Conservation (phyloP, 2,329 filamentous ascomycete species). For the Ciborinia camelliae region DNA sequence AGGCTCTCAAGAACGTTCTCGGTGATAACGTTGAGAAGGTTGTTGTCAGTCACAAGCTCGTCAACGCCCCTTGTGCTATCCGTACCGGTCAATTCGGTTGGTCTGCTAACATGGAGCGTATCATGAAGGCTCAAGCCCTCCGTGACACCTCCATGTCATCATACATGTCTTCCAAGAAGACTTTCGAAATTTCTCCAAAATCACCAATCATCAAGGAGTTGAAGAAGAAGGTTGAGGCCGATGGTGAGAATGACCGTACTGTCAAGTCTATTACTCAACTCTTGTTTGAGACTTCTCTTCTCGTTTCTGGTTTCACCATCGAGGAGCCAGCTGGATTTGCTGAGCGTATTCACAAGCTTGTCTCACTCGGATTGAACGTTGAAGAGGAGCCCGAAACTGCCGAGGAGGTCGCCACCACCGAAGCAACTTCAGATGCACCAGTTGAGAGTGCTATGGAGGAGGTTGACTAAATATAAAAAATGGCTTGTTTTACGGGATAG, state of each 20-base stretch:
- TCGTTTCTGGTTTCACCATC: constrained; percentile 99
- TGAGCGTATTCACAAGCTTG: constrained; percentile 99
- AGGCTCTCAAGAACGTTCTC: constrained; percentile 98
- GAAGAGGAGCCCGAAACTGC: constrained; percentile 84
- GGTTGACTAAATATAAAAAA: constrained; percentile 72
- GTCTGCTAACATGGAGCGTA: constrained; percentile 99
- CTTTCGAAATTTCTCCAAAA: constrained; percentile 99
- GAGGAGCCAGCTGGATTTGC: constrained; percentile 97
- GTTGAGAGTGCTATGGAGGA: constrained; percentile 94
- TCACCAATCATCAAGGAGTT: constrained; percentile 97
- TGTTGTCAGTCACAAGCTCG: constrained; percentile 96
- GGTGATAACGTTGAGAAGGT: constrained; percentile 99
- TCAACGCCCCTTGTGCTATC: constrained; percentile 93
- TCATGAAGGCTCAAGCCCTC: constrained; percentile 99
- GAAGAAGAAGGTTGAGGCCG: constrained; percentile 97
- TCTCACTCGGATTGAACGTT: constrained; percentile 95
- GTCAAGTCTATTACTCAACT: constrained; percentile 99
- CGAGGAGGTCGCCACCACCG: constrained; percentile 58
- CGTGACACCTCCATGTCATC: constrained; percentile 99
- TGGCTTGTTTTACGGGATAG: constrained; percentile 26
- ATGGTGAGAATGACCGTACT: constrained; percentile 97
- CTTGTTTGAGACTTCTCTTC: constrained; percentile 96
- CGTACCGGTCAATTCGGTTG: constrained; percentile 99
- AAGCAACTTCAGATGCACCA: constrained; percentile 53
- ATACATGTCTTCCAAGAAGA: constrained; percentile 99